These are phyloP conservation scores for Trichoderma erinaceum DNA, from an alignment of 495 filamentous ascomycete genomes.

Conservation along the genomic window DNA sequence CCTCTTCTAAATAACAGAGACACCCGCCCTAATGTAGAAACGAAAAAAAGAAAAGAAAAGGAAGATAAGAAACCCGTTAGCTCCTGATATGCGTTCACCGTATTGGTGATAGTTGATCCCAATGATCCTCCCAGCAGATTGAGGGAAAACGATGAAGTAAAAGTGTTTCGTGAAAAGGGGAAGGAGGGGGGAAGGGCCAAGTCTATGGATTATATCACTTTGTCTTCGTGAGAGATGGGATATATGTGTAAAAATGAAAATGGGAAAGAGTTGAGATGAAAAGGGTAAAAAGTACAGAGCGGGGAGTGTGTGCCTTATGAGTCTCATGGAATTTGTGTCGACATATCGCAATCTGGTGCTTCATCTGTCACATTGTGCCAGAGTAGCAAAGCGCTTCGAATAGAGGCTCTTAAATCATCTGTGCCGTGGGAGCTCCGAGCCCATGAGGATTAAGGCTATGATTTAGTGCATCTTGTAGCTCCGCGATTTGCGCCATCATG, in stretches of 20 bases:
- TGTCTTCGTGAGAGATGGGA: not conserved
- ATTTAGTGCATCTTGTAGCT: constrained; percentile 23
- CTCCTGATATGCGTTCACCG: constrained; percentile 2
- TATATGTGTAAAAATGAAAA: not conserved
- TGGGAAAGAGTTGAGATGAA: not conserved
- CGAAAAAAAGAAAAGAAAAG: not conserved
- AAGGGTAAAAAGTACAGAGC: not conserved
- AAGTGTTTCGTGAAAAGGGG: not conserved
- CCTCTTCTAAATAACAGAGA: not conserved
- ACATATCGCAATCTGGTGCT: not conserved
- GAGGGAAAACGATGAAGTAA: not conserved
- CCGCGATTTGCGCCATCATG: constrained; percentile 27
- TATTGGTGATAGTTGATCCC: not conserved
- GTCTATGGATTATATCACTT: not conserved
- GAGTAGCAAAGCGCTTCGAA: not conserved
- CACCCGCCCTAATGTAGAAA: not conserved
- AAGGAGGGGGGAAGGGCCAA: not conserved
- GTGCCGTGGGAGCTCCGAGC: constrained; percentile 14
- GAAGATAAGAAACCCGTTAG: not conserved
- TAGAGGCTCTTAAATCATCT: constrained; percentile 17
- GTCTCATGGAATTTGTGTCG: not conserved
- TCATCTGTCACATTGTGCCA: not conserved
- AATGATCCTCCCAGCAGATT: not conserved
- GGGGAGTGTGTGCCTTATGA: not conserved
- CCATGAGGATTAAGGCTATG: constrained; percentile 15